Conservation (phyloP, 169 alveolate species). For the Perkinsus marinus region DNA sequence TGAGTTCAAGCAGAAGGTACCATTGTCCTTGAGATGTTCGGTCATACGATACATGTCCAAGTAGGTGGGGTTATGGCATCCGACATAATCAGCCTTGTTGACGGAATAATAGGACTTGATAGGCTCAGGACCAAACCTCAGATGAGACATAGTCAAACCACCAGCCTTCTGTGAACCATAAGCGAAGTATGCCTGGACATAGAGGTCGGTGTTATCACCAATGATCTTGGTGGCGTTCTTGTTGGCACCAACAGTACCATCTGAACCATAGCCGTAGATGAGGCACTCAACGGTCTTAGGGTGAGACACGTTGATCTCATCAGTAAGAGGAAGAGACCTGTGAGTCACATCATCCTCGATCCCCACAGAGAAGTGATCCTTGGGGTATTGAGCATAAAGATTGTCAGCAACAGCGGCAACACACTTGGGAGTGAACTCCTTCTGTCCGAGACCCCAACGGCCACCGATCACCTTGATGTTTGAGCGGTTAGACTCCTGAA, state of each 20-base stretch:
- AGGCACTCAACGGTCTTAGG: constrained; percentile 34
- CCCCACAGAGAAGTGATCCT: constrained; percentile 39
- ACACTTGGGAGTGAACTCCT: constrained; percentile 43
- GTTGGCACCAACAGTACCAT: constrained; percentile 45
- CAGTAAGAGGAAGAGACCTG: constrained; percentile 18
- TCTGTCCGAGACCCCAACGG: constrained; percentile 37
- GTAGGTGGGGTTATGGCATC: constrained; percentile 36
- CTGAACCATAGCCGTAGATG: constrained; percentile 40
- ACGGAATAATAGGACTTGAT: constrained; percentile 31
- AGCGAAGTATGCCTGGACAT: constrained; percentile 42
- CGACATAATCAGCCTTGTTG: constrained; percentile 31
- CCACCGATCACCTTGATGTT: constrained; percentile 30
- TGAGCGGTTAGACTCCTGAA: neutral
- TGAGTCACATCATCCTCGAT: constrained; percentile 39
- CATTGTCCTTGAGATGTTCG: constrained; percentile 28
- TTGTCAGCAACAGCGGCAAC: constrained; percentile 34
- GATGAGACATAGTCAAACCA: constrained; percentile 37
- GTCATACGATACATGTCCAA: constrained; percentile 1
- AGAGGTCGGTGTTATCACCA: constrained; percentile 33
- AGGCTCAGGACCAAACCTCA: constrained; percentile 42
- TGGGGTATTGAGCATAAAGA: constrained; percentile 20
- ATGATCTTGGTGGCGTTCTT: constrained; percentile 44
- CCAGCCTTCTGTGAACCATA: constrained; percentile 45
- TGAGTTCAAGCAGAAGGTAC: constrained; percentile 33
- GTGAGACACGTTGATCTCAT: constrained; percentile 12